Percentiles rank a stretch among this genome's conserved stretches.
These are phyloP conservation scores for Lanzia echinophila DNA, from an alignment of 2,329 filamentous ascomycete genomes.

Conservation along the genomic window DNA sequence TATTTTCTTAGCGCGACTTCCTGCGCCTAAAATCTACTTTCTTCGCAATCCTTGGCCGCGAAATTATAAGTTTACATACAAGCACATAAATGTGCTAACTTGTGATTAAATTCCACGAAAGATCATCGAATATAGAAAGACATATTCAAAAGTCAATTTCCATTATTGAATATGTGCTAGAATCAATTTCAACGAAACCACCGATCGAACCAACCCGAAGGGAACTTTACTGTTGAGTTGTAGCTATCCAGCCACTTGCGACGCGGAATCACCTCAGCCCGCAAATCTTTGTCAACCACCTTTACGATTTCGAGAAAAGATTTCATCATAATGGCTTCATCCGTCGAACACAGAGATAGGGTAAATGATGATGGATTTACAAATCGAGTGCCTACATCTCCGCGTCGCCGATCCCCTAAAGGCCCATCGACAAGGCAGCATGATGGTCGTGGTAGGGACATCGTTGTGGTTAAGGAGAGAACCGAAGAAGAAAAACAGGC, in stretches of 20 bases:
- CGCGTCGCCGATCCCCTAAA: conserved; percentile 23
- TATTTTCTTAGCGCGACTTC: conserved; percentile 11
- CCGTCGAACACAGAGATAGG: conserved; percentile 17
- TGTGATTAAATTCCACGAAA: background rate
- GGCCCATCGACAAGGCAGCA: conserved; percentile 12
- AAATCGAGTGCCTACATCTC: conserved; percentile 15
- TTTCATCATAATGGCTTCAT: background rate
- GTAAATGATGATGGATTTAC: conserved; percentile 11
- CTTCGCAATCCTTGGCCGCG: background rate
- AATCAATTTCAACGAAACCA: background rate
- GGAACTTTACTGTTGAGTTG: too few species aligned
- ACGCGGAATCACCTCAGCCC: background rate
- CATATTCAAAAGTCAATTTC: background rate
- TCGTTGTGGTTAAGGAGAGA: conserved; percentile 28
- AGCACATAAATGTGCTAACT: background rate
- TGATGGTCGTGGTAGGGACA: conserved; percentile 15
- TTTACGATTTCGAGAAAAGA: background rate
- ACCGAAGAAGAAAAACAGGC: conserved; percentile 82
- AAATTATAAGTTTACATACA: background rate
- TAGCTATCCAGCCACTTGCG: background rate
- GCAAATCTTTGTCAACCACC: background rate
- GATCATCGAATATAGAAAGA: background rate
- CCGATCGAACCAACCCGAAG: background rate
- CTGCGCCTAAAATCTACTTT: conserved; percentile 1
- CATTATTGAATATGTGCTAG: background rate